Evolutionary conservation across 2,329 filamentous ascomycete species (phyloP), one percentile per base, ranked within the genome.

Genomic region (Bretziella fagacearum): DNA sequence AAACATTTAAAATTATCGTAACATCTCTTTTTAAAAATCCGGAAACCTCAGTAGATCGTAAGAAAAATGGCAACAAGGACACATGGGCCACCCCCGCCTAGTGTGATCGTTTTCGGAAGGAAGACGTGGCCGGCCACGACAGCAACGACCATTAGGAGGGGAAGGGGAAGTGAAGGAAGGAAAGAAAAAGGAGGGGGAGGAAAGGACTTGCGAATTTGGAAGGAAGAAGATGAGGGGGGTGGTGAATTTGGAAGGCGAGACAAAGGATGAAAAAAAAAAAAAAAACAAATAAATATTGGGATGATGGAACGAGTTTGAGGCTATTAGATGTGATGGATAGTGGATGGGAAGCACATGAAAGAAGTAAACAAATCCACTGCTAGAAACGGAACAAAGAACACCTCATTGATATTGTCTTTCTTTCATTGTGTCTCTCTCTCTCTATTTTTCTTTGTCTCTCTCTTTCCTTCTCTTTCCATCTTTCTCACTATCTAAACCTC

Each of bases 121-220:
- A 43, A 43, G 40, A 46, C 44, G 35, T 40, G 23, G 17, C 25
- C 18, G 25, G 44, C 44, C 39, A 37, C 46, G 39, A 48, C 39
- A 48, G 20, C 39, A 26, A 20, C 27, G 25, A 30, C 30, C 26
- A 29, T 10, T 6, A 22, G 18, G 18, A 13, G 18, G 35, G 18
- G 18, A 22, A 36, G 35, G 35, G 35, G 25, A 20, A 13, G 36
- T 15, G 27, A 17, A 10, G 17, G 32, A 26, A 36, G 6, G 29
- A 15, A 10, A 33, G 15, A 33, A 22, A 11, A 41, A 48, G 13
- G 46, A 42, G 29, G 18, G 11, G 15, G 23, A 10, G n/a, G n/a
- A n/a, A n/a, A n/a, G n/a, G n/a, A n/a, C n/a, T n/a, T n/a, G n/a
- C 20, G 11, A 11, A 6, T 39, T 20, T 6, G 6, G 15, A 11